These are phyloP conservation scores for Colletotrichum cereale DNA, from an alignment of 2,329 filamentous ascomycete species.

Conservation along the genomic window DNA sequence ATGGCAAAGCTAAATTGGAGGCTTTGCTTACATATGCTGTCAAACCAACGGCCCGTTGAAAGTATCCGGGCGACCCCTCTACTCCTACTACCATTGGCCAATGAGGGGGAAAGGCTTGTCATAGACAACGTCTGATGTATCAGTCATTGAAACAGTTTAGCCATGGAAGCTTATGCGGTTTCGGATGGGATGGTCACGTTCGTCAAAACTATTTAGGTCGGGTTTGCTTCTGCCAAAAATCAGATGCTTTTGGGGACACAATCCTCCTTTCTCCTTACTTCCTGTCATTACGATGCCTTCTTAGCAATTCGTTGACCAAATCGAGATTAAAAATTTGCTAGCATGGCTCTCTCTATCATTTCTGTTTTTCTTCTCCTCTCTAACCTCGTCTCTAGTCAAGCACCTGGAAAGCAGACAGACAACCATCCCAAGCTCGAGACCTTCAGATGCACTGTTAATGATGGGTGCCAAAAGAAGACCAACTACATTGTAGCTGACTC, in stretches of 20 bases:
- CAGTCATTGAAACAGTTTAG: conserved; percentile 16
- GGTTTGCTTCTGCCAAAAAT: neutral
- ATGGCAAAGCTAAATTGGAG: neutral
- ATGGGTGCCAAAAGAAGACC: conserved; percentile 60
- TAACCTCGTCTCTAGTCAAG: conserved; percentile 30
- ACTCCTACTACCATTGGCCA: conserved; percentile 11
- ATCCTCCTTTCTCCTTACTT: neutral
- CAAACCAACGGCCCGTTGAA: neutral
- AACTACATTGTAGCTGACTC: conserved; percentile 66
- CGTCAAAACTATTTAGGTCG: conserved; percentile 32
- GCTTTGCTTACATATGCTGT: neutral
- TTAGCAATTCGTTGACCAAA: conserved; percentile 28
- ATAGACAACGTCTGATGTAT: neutral
- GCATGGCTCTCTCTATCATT: conserved; percentile 32
- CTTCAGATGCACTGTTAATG: conserved; percentile 61
- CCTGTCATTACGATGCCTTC: conserved; percentile 10
- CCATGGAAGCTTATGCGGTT: conserved; percentile 1
- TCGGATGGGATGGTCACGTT: conserved; percentile 8
- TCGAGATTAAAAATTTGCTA: conserved; percentile 10
- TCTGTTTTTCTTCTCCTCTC: conserved; percentile 30
- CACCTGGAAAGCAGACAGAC: conserved; percentile 48
- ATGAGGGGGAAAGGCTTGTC: neutral
- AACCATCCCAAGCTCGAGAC: conserved; percentile 63
- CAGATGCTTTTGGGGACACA: neutral
- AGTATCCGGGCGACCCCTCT: neutral